Base-by-base conservation (phyloP, 805 yeast genomes). In the Teunomyces funiuensis region DNA sequence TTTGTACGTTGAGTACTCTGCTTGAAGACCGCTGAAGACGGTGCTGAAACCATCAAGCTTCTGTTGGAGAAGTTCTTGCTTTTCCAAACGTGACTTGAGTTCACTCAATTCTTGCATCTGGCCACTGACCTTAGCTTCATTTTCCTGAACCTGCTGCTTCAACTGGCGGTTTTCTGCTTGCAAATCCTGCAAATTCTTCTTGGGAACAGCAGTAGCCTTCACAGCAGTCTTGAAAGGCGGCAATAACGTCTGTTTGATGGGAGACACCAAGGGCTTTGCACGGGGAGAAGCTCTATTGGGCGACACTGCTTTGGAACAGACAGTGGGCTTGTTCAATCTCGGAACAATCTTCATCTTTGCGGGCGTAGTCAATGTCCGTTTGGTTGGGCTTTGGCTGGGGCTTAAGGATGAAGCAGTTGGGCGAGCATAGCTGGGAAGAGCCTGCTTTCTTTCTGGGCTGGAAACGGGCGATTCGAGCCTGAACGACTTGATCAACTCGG, bases 391-490 rank as follows among this genome's bases (percentile, higher is more conserved):
- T 14, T 42, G 27, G 25, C 31, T 29, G 9, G 59, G 57, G 25
- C 46, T 44, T 8, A 37, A 28, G 2, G 67, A 66, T 3, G 65
- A 44, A 5, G 47, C 42, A 0, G 71, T 65, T 4, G 71, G 67
- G 39, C 54, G 54, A 7, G 70, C 66, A 37, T 66, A 66, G 28
- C 39, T 33, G n/a, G 44, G 49, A n/a, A 26, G 33, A 3, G 28
- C 25, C 11, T 14, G 9, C 6, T 22, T 41, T 8, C 13, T 33
- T 18, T 19, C 13, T 7, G 38, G 28, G 16, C 43, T 30, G 16
- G 33, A n/a, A 14, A 20, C 14, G 11, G 25, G 27, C 16, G 27
- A 17, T 13, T 36, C 29, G 10, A 36, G 4, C 23, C 49, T 52
- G 47, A 58, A 54, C 11, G 42, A 41, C 15, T 47, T 51, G 14